Evolutionary conservation across 371 early-diverging fungal genomes (phyloP), one percentile per base, ranked within the genome.

Genomic region (Mortierella sp.): DNA sequence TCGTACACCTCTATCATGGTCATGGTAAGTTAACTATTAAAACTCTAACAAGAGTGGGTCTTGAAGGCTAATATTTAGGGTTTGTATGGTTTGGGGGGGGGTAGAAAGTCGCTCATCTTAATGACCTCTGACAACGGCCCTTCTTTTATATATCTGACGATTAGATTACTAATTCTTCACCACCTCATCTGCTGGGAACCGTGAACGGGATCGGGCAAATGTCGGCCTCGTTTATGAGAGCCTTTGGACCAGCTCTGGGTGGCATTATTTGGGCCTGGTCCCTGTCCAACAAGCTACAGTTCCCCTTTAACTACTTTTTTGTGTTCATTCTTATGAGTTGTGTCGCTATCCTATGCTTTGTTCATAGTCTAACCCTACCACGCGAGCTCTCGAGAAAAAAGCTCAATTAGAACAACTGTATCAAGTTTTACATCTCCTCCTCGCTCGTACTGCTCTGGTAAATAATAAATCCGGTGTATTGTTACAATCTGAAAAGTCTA

Each of bases 201-300:
- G 91, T 94, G 15, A 92, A 93, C 60, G 92, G 92, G 7, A 74
- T 91, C 14, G 88, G 87, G 1, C 91, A 90, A 59, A 88, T 89
- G 0, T 81, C 87, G 28, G 83, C 90, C 6, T 81, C 89, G 7
- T 81, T 91, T 64, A 87, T 89, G 51, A 81, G 94, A 19, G 89
- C 87, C 15, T 74, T 92, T 30, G 93, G 92, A 64, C 93, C 93
- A 14, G 87, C 89, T 0, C 60, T 90, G 12, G 90, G 91, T 21
- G 91, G 91, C 25, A 83, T 86, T 7, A 28, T 93, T 7, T 93
- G 88, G 87, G 86, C 89, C 1, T 86, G 86, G 76, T 91, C 92
- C 4, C 70, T 91, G 2, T 75, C 73, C 7, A 84, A 82, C 51
- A 86, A 83, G n/a, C 77, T 83, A n/a, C 37, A 45, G 7, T 92